A percentile compares a stretch with the other conserved stretches of the same genome.
Conservation (phyloP, 345 rosid species). For the Salix brachista region DNA sequence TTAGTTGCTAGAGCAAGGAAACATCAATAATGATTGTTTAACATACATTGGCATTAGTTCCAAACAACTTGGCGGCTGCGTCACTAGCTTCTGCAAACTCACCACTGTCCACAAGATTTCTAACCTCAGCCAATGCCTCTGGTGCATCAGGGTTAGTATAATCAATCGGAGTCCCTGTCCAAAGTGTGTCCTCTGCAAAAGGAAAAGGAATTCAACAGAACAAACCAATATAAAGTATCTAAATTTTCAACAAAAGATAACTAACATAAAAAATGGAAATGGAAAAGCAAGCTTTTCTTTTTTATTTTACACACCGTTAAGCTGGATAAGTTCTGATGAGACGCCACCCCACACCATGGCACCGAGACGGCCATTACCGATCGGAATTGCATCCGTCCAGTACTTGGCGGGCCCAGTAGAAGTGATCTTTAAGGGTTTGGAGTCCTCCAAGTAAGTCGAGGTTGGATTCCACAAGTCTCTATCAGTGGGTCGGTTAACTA, state of each 20-base stretch:
- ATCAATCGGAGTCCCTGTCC: neutral
- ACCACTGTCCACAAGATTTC: neutral
- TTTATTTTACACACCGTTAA: conserved; percentile 1
- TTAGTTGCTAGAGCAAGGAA: neutral
- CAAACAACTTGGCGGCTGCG: neutral
- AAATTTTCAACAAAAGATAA: neutral
- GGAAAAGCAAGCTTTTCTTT: neutral
- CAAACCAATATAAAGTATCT: neutral
- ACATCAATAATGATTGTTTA: neutral
- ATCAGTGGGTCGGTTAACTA: neutral
- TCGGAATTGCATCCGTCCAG: conserved; percentile 17
- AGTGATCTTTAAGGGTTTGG: conserved; percentile 8
- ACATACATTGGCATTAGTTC: neutral
- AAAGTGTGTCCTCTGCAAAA: neutral
- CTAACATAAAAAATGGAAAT: neutral
- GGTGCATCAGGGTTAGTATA: neutral
- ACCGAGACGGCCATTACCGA: conserved; percentile 18
- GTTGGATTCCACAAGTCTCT: conserved; percentile 5
- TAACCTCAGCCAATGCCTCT: neutral
- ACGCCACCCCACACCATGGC: conserved; percentile 19
- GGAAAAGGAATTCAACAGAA: neutral
- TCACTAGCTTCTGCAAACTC: neutral
- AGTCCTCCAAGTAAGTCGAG: neutral
- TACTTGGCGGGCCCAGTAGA: conserved; percentile 3
- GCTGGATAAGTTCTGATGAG: conserved; percentile 5